Base-by-base conservation (phyloP, 2,329 filamentous ascomycete species). In the Cladorrhinum sp. region DNA sequence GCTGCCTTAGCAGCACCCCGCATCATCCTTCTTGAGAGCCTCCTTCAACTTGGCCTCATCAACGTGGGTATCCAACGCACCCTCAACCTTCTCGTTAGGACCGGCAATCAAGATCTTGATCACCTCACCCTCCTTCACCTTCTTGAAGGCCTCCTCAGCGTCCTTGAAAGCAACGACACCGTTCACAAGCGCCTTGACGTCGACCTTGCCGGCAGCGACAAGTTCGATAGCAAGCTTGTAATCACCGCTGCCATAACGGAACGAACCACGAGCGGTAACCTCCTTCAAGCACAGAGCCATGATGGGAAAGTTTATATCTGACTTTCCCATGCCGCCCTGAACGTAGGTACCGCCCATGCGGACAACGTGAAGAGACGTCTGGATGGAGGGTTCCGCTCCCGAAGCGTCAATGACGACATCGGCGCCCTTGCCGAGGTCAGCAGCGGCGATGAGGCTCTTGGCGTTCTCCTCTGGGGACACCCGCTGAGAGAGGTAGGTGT, bases 221-320 rank as follows among this genome's bases (percentile, higher is more conserved):
- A 98, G 81, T 65, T 91, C 85, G 50, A 97, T 81, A 3, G 92
- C 92, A 6, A 93, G 84, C 72, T 87, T 84, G 76, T 97, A 98
- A 75, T 97, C 93, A 20, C 93, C 93, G 58, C 86, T 84, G 2
- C 88, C 88, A 75, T 98, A 98, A 41, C 93, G 85, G 82, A 98
- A 98, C 64, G 88, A 93, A 22, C 93, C 93, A 72, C 89, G 90
- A 51, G 90, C 83, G 10, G 88, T 96, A 55, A 96, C 81, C 79
- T 98, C 93, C 79, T 97, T 97, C 55, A 87, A 82, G 74, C 92
- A 96, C 71, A 96, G 81, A 4, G 90, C 89, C 84, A 93, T 90
- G 73, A 98, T 96, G 55, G 93, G 93, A 79, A 97, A 96, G 8
- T 77, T 90, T 74, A 97, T 93, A 70, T 96, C 91, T 41, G 86